Conservation (phyloP, 495 filamentous ascomycete species). For the Apiosordaria backusii region DNA sequence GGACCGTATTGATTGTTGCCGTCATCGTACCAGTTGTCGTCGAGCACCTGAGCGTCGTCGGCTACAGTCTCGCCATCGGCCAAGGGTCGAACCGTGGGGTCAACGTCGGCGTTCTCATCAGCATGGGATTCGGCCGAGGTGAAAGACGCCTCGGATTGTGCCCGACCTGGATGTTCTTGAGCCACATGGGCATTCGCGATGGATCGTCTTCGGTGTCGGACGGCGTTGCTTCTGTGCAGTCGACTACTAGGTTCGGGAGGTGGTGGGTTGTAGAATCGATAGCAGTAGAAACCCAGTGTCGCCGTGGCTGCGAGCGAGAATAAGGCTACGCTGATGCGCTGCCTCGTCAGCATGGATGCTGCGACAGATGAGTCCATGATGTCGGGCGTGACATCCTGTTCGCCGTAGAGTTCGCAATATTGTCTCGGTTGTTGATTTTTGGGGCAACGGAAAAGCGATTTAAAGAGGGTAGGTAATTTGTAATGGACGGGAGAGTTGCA, state of each 20-base stretch:
- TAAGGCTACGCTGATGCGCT: slow-evolving; percentile 38
- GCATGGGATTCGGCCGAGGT: slow-evolving; percentile 46
- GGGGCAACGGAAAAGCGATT: too few relatives aligned
- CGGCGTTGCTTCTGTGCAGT: slow-evolving; percentile 58
- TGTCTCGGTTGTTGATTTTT: not conserved
- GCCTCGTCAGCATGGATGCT: slow-evolving; percentile 44
- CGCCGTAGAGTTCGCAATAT: not conserved
- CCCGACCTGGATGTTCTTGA: slow-evolving; percentile 22
- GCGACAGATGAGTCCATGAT: slow-evolving; percentile 37
- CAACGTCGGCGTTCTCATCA: slow-evolving; percentile 36
- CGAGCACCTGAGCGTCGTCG: slow-evolving; percentile 52
- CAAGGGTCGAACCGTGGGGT: slow-evolving; percentile 32
- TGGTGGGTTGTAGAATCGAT: slow-evolving; percentile 30
- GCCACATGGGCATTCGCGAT: slow-evolving; percentile 18
- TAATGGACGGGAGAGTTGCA: too few relatives aligned
- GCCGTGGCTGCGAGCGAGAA: slow-evolving; percentile 36
- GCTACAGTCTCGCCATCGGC: slow-evolving; percentile 55
- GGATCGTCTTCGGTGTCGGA: slow-evolving; percentile 46
- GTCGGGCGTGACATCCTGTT: slow-evolving; percentile 23
- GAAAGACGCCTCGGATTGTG: slow-evolving; percentile 26
- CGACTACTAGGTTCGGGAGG: slow-evolving; percentile 26
- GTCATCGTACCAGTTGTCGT: slow-evolving; percentile 55
- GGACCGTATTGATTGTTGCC: slow-evolving; percentile 27
- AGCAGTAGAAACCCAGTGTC: slow-evolving; percentile 41
- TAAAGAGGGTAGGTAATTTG: not conserved